These are phyloP conservation scores for Lecanicillium sp. DNA, from an alignment of 2,329 filamentous ascomycete genomes.

Conservation along the genomic window DNA sequence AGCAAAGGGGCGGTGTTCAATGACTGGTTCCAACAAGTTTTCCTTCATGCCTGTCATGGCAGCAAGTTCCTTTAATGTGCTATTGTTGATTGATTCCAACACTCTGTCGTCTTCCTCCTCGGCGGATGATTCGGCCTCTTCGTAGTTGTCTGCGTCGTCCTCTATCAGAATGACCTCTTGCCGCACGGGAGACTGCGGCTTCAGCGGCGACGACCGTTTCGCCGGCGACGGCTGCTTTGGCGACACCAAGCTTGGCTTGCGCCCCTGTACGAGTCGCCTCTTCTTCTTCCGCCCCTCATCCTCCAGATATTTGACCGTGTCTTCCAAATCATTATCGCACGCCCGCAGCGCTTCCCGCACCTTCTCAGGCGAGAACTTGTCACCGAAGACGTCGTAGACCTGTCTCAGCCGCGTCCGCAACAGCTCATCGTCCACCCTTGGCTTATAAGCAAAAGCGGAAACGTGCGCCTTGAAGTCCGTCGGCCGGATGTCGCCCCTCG, in stretches of 20 bases:
- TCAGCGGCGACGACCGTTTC: slow-evolving; percentile 16
- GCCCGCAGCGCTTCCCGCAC: slow-evolving; percentile 29
- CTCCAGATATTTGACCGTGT: slow-evolving; percentile 28
- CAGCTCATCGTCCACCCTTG: slow-evolving; percentile 33
- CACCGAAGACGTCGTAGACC: slow-evolving; percentile 31
- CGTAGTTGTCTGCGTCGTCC: slow-evolving; percentile 36
- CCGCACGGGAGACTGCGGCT: slow-evolving; percentile 17
- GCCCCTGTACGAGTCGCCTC: slow-evolving; percentile 33
- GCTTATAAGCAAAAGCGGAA: slow-evolving; percentile 41
- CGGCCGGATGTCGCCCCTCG: slow-evolving; percentile 56
- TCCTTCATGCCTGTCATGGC: slow-evolving; percentile 74
- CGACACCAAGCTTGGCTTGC: slow-evolving; percentile 23
- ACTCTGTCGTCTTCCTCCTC: slow-evolving; percentile 42
- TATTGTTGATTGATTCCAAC: slow-evolving; percentile 77
- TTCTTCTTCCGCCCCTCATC: slow-evolving; percentile 23
- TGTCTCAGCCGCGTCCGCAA: slow-evolving; percentile 31
- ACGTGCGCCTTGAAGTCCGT: slow-evolving; percentile 46
- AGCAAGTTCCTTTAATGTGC: slow-evolving; percentile 66
- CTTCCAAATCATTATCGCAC: slow-evolving; percentile 30
- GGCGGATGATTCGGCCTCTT: slow-evolving; percentile 26
- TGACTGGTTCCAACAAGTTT: slow-evolving; percentile 60
- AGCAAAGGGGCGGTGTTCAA: slow-evolving; percentile 69
- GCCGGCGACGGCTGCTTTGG: slow-evolving; percentile 8
- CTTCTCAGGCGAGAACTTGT: slow-evolving; percentile 24
- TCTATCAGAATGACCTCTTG: slow-evolving; percentile 29